These are phyloP conservation scores for Macrolepiota dolichaula DNA, from an alignment of 768 basidiomycete species.

Conservation along the genomic window DNA sequence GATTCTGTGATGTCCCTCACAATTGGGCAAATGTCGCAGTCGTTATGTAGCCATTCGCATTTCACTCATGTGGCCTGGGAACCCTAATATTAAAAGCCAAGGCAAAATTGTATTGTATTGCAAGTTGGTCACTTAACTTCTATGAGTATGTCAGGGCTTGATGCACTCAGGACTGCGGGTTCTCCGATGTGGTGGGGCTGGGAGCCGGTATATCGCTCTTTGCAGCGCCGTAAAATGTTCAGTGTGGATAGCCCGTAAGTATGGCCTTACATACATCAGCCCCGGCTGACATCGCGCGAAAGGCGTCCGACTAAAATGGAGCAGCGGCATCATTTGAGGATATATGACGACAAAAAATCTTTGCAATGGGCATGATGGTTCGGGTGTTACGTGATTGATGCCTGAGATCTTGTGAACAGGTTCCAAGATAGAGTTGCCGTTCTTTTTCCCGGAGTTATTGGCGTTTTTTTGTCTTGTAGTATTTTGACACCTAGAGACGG, in stretches of 20 bases:
- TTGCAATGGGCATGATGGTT: not conserved
- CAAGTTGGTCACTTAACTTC: too few relatives aligned
- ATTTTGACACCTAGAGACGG: not conserved
- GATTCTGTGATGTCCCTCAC: too few relatives aligned
- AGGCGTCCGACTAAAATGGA: not conserved
- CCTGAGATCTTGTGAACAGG: not conserved
- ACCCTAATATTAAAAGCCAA: too few relatives aligned
- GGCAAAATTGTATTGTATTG: too few relatives aligned
- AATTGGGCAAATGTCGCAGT: too few relatives aligned
- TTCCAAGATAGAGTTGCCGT: not conserved
- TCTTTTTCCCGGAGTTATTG: too few relatives aligned
- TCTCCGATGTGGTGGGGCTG: not conserved
- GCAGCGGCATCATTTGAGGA: not conserved
- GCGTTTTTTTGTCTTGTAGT: not conserved
- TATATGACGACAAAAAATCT: not conserved
- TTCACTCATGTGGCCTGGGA: too few relatives aligned
- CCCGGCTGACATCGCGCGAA: not conserved
- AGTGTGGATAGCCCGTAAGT: not conserved
- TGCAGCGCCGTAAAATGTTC: too few relatives aligned
- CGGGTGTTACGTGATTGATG: not conserved
- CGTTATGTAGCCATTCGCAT: too few relatives aligned
- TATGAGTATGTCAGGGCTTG: too few relatives aligned
- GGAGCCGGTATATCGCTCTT: too few relatives aligned
- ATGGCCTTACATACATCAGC: conserved; percentile 6
- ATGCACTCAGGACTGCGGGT: too few relatives aligned